Percentiles rank a stretch among this genome's conserved stretches.
Conservation (phyloP, 352 stramenopile genomes). For the Blastocystis sp. region DNA sequence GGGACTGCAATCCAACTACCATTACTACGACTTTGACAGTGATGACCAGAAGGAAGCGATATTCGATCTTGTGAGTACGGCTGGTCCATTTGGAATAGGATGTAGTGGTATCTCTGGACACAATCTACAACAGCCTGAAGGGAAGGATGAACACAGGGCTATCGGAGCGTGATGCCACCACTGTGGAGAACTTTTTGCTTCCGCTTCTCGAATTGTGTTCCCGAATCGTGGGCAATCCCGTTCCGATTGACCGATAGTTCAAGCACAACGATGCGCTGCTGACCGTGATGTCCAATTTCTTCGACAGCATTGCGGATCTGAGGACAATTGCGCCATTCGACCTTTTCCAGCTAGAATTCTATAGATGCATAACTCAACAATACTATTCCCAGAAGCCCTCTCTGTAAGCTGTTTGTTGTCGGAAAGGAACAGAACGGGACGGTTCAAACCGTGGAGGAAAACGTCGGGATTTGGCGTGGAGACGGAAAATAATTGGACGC, state of each 20-base stretch:
- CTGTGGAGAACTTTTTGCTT: slow-evolving; percentile 4
- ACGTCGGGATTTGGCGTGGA: neutral
- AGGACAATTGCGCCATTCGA: neutral
- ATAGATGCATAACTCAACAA: neutral
- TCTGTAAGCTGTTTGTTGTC: neutral
- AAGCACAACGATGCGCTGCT: slow-evolving; percentile 6
- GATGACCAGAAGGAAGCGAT: slow-evolving; percentile 1
- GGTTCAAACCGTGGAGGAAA: too few species aligned
- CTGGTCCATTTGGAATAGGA: neutral
- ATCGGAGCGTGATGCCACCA: neutral
- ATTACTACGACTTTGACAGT: slow-evolving; percentile 34
- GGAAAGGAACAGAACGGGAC: neutral
- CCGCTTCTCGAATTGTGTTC: neutral
- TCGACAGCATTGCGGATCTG: neutral
- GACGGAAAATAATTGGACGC: neutral
- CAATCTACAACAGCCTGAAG: neutral
- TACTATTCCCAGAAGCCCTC: slow-evolving; percentile 5
- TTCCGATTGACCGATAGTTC: neutral
- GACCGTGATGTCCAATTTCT: neutral
- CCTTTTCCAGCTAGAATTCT: neutral
- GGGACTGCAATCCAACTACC: slow-evolving; percentile 35
- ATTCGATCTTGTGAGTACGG: slow-evolving; percentile 11
- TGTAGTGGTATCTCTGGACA: slow-evolving; percentile 17
- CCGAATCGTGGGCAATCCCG: neutral
- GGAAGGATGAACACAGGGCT: neutral